phyloP scores from a whole-genome alignment of 2,329 filamentous ascomycete genomes.

The Didymella lethalis region DNA sequence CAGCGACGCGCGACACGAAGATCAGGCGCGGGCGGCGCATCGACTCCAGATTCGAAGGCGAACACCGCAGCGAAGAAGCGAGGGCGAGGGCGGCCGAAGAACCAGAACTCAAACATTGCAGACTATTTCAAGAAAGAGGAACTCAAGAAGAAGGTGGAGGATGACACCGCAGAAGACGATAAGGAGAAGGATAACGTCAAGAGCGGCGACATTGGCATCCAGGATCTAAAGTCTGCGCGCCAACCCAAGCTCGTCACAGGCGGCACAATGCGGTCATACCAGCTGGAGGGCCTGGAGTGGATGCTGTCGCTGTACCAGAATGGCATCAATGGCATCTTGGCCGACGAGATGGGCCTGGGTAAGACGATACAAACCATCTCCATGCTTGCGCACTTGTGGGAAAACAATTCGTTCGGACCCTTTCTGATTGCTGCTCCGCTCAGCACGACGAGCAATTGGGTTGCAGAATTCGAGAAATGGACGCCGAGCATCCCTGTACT shows the following conservation, averaged over 20 bases:
- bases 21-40: conserved; percentile 30
- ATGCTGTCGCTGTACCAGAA: conserved; percentile 84
- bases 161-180: conserved; percentile 66
- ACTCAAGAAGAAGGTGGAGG: conserved; percentile 61
- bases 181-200: conserved; percentile 66
- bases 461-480: conserved; percentile 92
- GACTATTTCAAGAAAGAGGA: conserved; percentile 69
- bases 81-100: conserved; percentile 52
- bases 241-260: conserved; percentile 87
- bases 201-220: conserved; percentile 67
- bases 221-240: conserved; percentile 78
- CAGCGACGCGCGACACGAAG: conserved; percentile 58
- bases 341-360: conserved; percentile 92
- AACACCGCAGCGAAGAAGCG: conserved; percentile 36
- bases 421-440: conserved; percentile 90
- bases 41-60: conserved; percentile 28
- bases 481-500: conserved; percentile 86
- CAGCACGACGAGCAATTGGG: conserved; percentile 94
- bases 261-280: conserved; percentile 92
- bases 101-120: conserved; percentile 58
- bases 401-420: conserved; percentile 86
- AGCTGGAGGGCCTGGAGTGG: conserved; percentile 94
- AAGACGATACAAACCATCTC: conserved; percentile 94
- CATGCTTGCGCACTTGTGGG: conserved; percentile 83
- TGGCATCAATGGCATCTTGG: conserved; percentile 88